Evolutionary conservation across 306 rosid species (phyloP), one percentile per base, ranked within the genome.

Genomic region (Lathyrus sativus): DNA sequence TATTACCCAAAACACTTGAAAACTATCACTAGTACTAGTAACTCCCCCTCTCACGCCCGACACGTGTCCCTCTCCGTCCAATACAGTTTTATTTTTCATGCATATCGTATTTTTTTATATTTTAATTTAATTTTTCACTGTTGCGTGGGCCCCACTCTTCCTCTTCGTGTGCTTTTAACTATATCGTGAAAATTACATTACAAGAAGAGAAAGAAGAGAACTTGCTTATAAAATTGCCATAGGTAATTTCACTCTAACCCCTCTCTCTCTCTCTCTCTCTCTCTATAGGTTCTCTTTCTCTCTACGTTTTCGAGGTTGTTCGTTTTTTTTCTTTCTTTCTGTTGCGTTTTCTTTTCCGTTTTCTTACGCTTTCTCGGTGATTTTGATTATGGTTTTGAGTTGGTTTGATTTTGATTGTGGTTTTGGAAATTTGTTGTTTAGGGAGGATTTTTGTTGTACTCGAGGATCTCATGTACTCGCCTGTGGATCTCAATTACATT

Each of bases 401-500:
- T 51, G 62, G 26, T 71, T 71, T 48, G 45, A 11, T 74, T 71
- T 26, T 45, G 12, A 24, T 55, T 39, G 13, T 41, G 45, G 13
- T 41, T 42, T 42, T 12, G 46, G 12, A 3, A 10, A 10, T 4
- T 41, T 5, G n/a, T 1, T 60, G 11, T 49, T 67, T 44, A 78
- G 87, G 83, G 67, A 83, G 68, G 68, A 50, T 41, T 74, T 76
- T 79, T n/a, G 57, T 74, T 62, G 5, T 72, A 48, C 45, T 11
- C 82, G 83, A 85, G 86, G 92, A 88, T 85, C 93, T 91, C 83
- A 91, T 91, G 97, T 85, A 79, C 91, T 74, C 77, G 84, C 85
- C 75, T 77, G 97, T 68, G 85, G 96, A 91, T 91, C 92, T 88
- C 71, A 68, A 70, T 78, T 88, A 70, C 72, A 80, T 85, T 61